phyloP scores from a whole-genome alignment of 2,329 filamentous ascomycete genomes.

The Fusarium sp. region DNA sequence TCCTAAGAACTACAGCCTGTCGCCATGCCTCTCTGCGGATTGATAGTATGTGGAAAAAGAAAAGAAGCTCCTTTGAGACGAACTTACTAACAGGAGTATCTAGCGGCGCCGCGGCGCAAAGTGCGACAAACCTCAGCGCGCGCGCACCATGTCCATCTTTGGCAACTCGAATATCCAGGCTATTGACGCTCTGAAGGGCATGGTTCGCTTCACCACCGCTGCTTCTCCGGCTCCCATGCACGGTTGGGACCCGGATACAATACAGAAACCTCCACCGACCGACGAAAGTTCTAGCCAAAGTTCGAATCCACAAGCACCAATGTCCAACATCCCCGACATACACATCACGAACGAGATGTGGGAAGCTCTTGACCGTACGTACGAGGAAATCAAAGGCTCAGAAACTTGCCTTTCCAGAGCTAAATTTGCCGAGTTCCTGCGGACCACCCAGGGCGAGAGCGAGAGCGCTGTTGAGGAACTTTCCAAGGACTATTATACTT shows the following conservation, averaged over 20 bases:
- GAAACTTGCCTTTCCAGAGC: conserved; percentile 49
- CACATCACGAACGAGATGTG: conserved; percentile 63
- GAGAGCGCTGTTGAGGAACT: conserved; percentile 45
- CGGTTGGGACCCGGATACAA: conserved; percentile 36
- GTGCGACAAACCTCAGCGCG: conserved; percentile 46
- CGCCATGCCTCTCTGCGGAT: conserved; percentile 41
- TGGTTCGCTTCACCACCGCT: conserved; percentile 51
- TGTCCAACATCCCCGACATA: conserved; percentile 49
- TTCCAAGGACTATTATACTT: conserved; percentile 56
- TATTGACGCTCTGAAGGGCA: conserved; percentile 46
- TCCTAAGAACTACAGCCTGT: conserved; percentile 12
- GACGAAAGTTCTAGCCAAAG: conserved; percentile 46
- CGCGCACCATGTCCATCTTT: conserved; percentile 56
- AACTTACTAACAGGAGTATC: conserved; percentile 20
- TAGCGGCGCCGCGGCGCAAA: conserved; percentile 29
- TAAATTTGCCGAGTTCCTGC: conserved; percentile 63
- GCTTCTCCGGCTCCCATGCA: conserved; percentile 46
- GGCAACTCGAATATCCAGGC: conserved; percentile 51
- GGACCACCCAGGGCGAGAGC: conserved; percentile 60
- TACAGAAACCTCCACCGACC: conserved; percentile 27
- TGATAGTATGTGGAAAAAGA: conserved; percentile 33
- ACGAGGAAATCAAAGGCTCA: conserved; percentile 56
- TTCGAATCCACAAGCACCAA: conserved; percentile 28
- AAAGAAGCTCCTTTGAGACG: not conserved
- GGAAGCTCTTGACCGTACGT: conserved; percentile 61